These are phyloP conservation scores for Zoysia japonica DNA, from an alignment of 176 grass and related monocot genomes.

Conservation along the genomic window DNA sequence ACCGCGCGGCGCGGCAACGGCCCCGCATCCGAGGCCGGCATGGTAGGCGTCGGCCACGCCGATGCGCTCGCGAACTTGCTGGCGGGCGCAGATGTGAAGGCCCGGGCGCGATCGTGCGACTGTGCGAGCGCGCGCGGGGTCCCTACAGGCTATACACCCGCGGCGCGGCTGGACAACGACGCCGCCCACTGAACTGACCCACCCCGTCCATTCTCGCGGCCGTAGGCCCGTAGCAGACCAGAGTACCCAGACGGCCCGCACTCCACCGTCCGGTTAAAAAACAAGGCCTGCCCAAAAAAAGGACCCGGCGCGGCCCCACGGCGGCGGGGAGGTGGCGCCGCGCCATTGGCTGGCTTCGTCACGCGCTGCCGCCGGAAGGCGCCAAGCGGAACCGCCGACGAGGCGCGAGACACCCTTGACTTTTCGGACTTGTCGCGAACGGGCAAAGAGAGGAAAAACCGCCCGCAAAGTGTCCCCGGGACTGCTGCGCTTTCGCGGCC, in stretches of 20 bases:
- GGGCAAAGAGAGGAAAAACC: background rate
- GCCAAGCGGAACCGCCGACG: slow-evolving; percentile 1
- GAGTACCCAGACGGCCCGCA: too few species aligned
- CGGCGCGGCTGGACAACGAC: too few species aligned
- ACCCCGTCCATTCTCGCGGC: background rate
- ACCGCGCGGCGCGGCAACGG: background rate
- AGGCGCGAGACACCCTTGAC: slow-evolving; percentile 17
- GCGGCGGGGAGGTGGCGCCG: background rate
- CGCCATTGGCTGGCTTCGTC: slow-evolving; percentile 8
- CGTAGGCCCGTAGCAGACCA: background rate
- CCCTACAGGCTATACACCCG: background rate
- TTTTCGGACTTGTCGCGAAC: slow-evolving; percentile 16
- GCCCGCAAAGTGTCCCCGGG: background rate
- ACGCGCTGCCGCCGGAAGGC: slow-evolving; percentile 46
- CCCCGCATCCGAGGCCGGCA: background rate
- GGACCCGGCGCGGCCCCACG: background rate
- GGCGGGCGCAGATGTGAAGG: slow-evolving; percentile 20
- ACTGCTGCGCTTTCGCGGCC: slow-evolving; percentile 22
- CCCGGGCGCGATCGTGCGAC: background rate
- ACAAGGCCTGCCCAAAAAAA: background rate
- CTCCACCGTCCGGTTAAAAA: background rate
- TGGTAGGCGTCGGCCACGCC: background rate
- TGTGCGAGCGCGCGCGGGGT: background rate
- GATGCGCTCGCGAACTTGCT: slow-evolving; percentile 1
- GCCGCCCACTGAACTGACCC: too few species aligned